A percentile compares a stretch with the other conserved stretches of the same genome.
These are phyloP conservation scores for Cucumis cinereus DNA, from an alignment of 306 rosid species.

Conservation along the genomic window DNA sequence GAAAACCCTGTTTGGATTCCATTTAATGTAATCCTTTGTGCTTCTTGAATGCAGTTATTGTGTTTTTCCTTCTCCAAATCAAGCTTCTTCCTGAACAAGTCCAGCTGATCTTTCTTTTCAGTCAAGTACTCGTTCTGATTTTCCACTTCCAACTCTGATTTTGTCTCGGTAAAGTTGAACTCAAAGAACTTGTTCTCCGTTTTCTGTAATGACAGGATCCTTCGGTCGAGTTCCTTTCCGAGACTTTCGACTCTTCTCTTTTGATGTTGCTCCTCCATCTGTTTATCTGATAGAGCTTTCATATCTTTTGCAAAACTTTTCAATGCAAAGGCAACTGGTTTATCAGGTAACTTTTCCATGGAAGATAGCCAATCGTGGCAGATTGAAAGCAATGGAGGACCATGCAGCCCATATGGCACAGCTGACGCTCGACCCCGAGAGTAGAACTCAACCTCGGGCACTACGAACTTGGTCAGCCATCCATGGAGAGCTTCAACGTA, in stretches of 20 bases:
- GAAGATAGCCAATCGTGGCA: slow-evolving; percentile 68
- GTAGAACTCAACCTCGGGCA: slow-evolving; percentile 67
- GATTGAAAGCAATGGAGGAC: slow-evolving; percentile 66
- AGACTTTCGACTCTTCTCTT: slow-evolving; percentile 67
- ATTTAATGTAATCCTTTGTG: slow-evolving; percentile 54
- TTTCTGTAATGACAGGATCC: slow-evolving; percentile 32
- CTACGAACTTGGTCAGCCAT: slow-evolving; percentile 72
- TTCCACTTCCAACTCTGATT: slow-evolving; percentile 26
- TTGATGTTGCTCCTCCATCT: slow-evolving; percentile 75
- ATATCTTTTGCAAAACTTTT: slow-evolving; percentile 54
- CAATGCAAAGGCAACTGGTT: slow-evolving; percentile 43
- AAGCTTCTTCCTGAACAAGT: slow-evolving; percentile 40
- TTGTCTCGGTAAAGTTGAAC: slow-evolving; percentile 26
- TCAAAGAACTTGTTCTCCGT: slow-evolving; percentile 47
- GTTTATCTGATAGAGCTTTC: slow-evolving; percentile 54
- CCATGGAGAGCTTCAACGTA: slow-evolving; percentile 78
- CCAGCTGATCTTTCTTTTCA: slow-evolving; percentile 60
- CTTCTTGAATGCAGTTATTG: slow-evolving; percentile 53
- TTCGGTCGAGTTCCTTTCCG: slow-evolving; percentile 52
- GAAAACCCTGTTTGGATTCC: slow-evolving; percentile 79
- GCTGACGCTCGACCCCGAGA: slow-evolving; percentile 39
- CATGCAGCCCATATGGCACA: slow-evolving; percentile 34
- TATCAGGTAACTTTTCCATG: slow-evolving; percentile 55
- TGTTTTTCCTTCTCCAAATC: slow-evolving; percentile 74
- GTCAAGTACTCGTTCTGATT: slow-evolving; percentile 29